Base-by-base conservation (phyloP, 345 rosid genomes). In the Anastatica hierochuntica region DNA sequence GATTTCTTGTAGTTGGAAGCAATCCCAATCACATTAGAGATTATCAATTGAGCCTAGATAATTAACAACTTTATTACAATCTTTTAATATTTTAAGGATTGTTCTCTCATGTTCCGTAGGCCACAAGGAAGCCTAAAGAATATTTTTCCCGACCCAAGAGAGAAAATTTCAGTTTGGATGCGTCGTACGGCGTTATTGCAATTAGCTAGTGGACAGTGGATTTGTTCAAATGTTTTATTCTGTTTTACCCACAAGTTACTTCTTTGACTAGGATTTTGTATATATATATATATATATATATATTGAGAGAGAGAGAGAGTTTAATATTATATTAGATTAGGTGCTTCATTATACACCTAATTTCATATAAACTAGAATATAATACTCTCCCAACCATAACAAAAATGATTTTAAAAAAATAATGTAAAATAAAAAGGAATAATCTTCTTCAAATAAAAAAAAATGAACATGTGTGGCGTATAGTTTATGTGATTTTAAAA, bases 231-330 rank as follows among this genome's bases (percentile, higher is more conserved):
- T 41, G 20, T n/a, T 17, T 56, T 50, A 46, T 65, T 57, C 47
- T 65, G 53, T 49, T 57, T 42, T 36, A 13, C 64, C 53, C 52
- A 49, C 48, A 65, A 50, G 70, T 57, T 57, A 50, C 65, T 58
- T 54, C 71, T 58, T 66, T 66, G 65, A 66, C 60, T 58, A 58
- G 3, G 20, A 33, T 56, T n/a, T n/a, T n/a, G n/a, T n/a, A n/a
- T n/a, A n/a, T n/a, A n/a, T n/a, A n/a, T n/a, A n/a, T n/a, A n/a
- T n/a, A n/a, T n/a, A n/a, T n/a, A n/a, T 21, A 21, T 21, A 21
- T 21, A 21, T 21, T 21, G 24, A 5, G 24, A 21, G n/a, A n/a
- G n/a, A n/a, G n/a, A n/a, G n/a, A n/a, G n/a, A n/a, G n/a, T 56
- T 49, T 27, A 24, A 0, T 20, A 14, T n/a, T 29, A 48, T 8